Base-by-base conservation (phyloP, 805 yeast genomes). In the Saccharomycopsis sp. region DNA sequence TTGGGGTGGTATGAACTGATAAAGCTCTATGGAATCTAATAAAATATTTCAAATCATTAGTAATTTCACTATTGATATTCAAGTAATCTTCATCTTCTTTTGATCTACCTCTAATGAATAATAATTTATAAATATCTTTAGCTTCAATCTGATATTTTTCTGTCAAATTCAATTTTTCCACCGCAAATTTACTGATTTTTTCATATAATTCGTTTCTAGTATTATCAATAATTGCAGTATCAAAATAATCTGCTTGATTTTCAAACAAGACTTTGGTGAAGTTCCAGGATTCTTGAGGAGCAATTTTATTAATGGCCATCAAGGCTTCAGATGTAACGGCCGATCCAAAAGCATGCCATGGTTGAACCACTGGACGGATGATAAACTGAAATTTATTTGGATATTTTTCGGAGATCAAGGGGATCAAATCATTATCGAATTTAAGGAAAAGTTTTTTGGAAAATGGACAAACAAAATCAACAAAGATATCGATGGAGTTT, bases 1-100 rank as follows among this genome's bases (percentile, higher is more conserved):
- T 78, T 17, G 95, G 95, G 3, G 92, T 82, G n/a, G 81, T 78
- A 54, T 86, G 95, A 29, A 81, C 73, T 33, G 89, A 86, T 31
- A 77, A 72, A 44, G 83, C 84, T 55, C 95, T 70, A 39, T 75
- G 76, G 54, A 74, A 74, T 55, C 76, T 69, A 15, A 87, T 70
- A 54, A 82, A 84, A 51, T 78, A 79, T 60, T 84, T 86, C 46
- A 82, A 51, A 52, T 84, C 94, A 26, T 58, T 65, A 2, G 73
- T 65, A 28, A 78, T 66, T 5, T 57, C 63, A 49, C 76, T 79
- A 8, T 92, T 89, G 3, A 56, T 51, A 52, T 83, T 81, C 21
- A 56, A 49, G 15, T 65, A 68, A 12, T 55, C 48, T 31, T 19
- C 25, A 33, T 49, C 49, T 23, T 45, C 56, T 52, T 45, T 52